phyloP scores from a whole-genome alignment of 129 eudicot genomes.

The Oenanthe sinensis region DNA sequence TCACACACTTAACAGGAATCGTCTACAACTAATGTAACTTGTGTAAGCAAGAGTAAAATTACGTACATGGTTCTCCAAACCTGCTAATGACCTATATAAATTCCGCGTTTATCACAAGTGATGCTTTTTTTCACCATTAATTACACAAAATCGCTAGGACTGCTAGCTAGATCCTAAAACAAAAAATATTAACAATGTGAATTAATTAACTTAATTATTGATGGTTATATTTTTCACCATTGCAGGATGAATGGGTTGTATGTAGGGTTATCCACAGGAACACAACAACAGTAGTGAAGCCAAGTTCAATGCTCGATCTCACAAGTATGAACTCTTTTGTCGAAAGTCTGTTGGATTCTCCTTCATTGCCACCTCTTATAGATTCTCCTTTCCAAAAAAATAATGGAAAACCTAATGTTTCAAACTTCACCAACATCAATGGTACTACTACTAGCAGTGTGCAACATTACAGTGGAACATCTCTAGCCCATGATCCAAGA shows the following conservation, averaged over 20 bases:
- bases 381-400: conserved; percentile 20
- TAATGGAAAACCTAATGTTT: background rate
- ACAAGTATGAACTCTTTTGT: conserved; percentile 45
- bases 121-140: background rate
- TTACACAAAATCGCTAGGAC: background rate
- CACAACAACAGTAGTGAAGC: conserved; percentile 16
- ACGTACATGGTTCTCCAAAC: background rate
- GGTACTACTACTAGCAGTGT: conserved; percentile 3
- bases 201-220: background rate
- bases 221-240: background rate
- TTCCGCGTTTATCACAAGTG: background rate
- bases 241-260: conserved; percentile 74
- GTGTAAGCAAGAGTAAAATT: background rate
- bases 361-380: conserved; percentile 47
- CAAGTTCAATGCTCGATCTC: conserved; percentile 22
- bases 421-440: conserved; percentile 7
- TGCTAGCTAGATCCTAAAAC: background rate
- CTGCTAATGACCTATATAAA: background rate
- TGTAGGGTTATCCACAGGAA: conserved; percentile 59
- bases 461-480: conserved; percentile 12
- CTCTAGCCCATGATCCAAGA: background rate
- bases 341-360: conserved; percentile 42
- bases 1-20: background rate
- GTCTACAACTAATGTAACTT: background rate
- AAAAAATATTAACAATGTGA: background rate